These are phyloP conservation scores for Xylariaceae sp. DNA, from an alignment of 2,329 filamentous ascomycete species.

Conservation along the genomic window DNA sequence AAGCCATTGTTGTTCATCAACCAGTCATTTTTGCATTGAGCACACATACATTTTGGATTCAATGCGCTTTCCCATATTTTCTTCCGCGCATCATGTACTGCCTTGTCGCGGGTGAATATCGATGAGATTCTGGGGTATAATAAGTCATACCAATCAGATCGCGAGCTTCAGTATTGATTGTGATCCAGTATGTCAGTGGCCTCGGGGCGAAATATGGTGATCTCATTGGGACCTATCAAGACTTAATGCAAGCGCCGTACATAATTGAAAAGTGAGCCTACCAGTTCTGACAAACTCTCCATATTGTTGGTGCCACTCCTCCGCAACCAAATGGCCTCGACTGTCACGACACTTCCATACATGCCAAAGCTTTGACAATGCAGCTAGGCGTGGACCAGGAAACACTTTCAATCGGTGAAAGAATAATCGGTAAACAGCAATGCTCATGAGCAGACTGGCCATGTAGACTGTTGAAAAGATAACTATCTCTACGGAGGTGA, in stretches of 20 bases:
- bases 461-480: constrained; percentile 7
- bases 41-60: too few relatives aligned
- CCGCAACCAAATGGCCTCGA: not conserved
- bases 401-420: constrained; percentile 2
- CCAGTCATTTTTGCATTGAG: too few relatives aligned
- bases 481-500: not conserved
- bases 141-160: not conserved
- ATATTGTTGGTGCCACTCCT: not conserved
- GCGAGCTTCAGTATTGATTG: not conserved
- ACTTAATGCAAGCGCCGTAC: not conserved
- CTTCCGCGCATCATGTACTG: not conserved
- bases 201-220: not conserved
- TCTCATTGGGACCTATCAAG: not conserved
- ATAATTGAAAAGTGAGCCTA: not conserved
- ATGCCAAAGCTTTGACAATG: constrained; percentile 1
- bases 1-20: not conserved
- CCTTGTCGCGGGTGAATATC: not conserved
- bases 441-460: not conserved
- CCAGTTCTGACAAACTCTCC: not conserved
- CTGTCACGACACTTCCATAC: not conserved
- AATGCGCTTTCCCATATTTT: not conserved
- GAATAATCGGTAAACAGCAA: not conserved
- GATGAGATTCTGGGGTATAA: not conserved
- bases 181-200: not conserved
- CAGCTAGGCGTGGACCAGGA: not conserved